These are phyloP conservation scores for Dendrostoma leiphaemia DNA, from an alignment of 2,329 filamentous ascomycete species.

Conservation along the genomic window DNA sequence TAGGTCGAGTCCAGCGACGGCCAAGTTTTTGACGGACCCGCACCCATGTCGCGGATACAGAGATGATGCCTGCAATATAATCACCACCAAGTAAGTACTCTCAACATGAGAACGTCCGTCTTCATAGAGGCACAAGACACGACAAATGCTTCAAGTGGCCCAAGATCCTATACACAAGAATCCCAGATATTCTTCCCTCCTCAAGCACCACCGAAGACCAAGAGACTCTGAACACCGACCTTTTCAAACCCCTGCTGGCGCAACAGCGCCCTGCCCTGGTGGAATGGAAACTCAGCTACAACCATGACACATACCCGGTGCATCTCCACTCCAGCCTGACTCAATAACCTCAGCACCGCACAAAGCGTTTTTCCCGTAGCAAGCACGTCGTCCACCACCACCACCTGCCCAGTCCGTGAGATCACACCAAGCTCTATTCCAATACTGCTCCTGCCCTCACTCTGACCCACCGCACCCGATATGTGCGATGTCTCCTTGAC, in stretches of 20 bases:
- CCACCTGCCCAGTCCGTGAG: slow-evolving; percentile 37
- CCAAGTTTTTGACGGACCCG: too few relatives aligned
- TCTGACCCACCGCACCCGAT: slow-evolving; percentile 45
- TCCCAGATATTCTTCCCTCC: too few relatives aligned
- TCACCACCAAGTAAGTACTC: too few relatives aligned
- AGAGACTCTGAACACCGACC: slow-evolving; percentile 49
- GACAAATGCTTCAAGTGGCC: too few relatives aligned
- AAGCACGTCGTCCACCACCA: slow-evolving; percentile 62
- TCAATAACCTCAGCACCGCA: slow-evolving; percentile 49
- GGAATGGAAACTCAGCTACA: slow-evolving; percentile 56
- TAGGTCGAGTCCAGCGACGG: too few relatives aligned
- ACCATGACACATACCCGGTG: slow-evolving; percentile 47
- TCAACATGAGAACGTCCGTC: too few relatives aligned
- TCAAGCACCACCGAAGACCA: slow-evolving; percentile 46
- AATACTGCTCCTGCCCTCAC: slow-evolving; percentile 34
- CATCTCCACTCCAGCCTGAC: slow-evolving; percentile 36
- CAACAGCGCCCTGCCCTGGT: slow-evolving; percentile 49
- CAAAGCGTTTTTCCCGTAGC: slow-evolving; percentile 54
- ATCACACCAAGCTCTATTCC: slow-evolving; percentile 49
- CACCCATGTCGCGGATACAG: too few relatives aligned
- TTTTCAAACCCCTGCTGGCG: slow-evolving; percentile 45
- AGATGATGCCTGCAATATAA: too few relatives aligned
- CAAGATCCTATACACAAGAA: too few relatives aligned
- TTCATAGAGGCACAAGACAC: too few relatives aligned
- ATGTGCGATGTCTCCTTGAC: slow-evolving; percentile 50